These are phyloP conservation scores for Lentinula novae-zelandiae DNA, from an alignment of 1,284 basidiomycete species.

Conservation along the genomic window DNA sequence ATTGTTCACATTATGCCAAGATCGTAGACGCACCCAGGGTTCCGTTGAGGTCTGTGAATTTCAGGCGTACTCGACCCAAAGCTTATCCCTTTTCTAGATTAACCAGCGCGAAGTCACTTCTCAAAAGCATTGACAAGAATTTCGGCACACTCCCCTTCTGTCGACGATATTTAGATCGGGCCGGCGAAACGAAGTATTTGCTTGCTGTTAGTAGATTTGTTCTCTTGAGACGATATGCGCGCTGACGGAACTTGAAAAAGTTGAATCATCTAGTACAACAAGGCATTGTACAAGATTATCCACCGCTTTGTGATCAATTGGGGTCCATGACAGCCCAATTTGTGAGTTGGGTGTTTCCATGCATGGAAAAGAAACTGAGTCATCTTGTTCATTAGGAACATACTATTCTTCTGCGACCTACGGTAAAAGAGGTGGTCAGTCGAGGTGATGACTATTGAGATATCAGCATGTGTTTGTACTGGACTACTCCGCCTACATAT, in stretches of 20 bases:
- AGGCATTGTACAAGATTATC: constrained; percentile 91
- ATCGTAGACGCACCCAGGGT: constrained; percentile 67
- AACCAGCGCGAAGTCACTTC: constrained; percentile 80
- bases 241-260: constrained; percentile 33
- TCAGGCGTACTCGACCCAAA: constrained; percentile 44
- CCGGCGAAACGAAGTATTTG: constrained; percentile 94
- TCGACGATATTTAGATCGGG: constrained; percentile 88
- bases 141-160: constrained; percentile 98
- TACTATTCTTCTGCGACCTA: constrained; percentile 88
- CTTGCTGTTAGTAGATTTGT: constrained; percentile 64
- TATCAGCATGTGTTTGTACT: not conserved
- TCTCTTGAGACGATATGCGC: constrained; percentile 2
- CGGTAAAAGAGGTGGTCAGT: constrained; percentile 93
- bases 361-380: not conserved
- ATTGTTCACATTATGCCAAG: constrained; percentile 91
- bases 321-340: constrained; percentile 94
- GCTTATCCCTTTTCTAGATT: constrained; percentile 52
- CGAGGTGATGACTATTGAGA: constrained; percentile 87
- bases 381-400: constrained; percentile 62
- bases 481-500: not conserved
- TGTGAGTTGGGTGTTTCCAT: constrained; percentile 34
- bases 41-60: constrained; percentile 54
- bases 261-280: constrained; percentile 87
- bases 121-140: constrained; percentile 88
- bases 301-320: constrained; percentile 82